phyloP scores from a whole-genome alignment of 2,329 filamentous ascomycete species.

The Aphanoascus verrucosus region DNA sequence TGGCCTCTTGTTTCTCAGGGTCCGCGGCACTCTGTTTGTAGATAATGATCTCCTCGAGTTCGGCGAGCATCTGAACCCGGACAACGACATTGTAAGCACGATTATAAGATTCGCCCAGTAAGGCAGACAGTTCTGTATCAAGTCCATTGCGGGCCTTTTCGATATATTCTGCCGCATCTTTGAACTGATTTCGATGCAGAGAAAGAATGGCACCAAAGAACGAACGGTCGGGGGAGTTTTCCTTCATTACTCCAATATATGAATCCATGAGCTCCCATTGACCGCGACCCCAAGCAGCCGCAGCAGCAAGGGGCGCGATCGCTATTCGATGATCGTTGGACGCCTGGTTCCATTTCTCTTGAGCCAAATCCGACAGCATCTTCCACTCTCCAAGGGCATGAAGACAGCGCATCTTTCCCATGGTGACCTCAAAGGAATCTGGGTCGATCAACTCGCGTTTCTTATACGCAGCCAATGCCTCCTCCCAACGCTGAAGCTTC shows the following conservation, averaged over 20 bases:
- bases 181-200: slow-evolving; percentile 90
- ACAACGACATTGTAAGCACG: slow-evolving; percentile 97
- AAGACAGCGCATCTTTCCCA: slow-evolving; percentile 98
- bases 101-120: slow-evolving; percentile 98
- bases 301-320: slow-evolving; percentile 87
- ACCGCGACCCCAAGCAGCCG: slow-evolving; percentile 88
- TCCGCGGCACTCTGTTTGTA: slow-evolving; percentile 85
- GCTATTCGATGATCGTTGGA: slow-evolving; percentile 75
- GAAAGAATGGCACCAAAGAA: slow-evolving; percentile 97
- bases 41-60: slow-evolving; percentile 92
- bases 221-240: slow-evolving; percentile 81
- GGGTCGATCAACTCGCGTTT: slow-evolving; percentile 66
- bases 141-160: slow-evolving; percentile 85
- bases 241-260: slow-evolving; percentile 90
- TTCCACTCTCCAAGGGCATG: slow-evolving; percentile 98
- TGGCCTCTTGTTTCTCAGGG: slow-evolving; percentile 74
- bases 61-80: slow-evolving; percentile 95
- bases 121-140: slow-evolving; percentile 86
- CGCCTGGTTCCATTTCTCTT: slow-evolving; percentile 89
- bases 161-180: slow-evolving; percentile 78
- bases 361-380: slow-evolving; percentile 72
- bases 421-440: slow-evolving; percentile 83
- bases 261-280: slow-evolving; percentile 99
- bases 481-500: slow-evolving; percentile 95
- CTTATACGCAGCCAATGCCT: slow-evolving; percentile 61